Evolutionary conservation across 164 flowering plant species (phyloP).

Genomic region (Kalanchoe fedtschenkoi): DNA sequence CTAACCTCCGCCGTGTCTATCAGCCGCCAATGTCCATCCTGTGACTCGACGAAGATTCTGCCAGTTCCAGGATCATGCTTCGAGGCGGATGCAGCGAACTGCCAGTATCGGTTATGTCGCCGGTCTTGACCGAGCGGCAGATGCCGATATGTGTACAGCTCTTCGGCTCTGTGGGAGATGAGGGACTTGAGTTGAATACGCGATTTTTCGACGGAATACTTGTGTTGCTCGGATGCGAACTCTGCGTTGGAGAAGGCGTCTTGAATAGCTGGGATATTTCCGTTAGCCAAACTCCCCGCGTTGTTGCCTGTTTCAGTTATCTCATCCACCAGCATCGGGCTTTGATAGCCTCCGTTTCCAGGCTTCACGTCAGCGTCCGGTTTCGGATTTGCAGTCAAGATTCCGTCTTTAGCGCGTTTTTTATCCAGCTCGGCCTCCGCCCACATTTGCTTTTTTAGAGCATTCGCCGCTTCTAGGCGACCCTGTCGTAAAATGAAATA

Average conservation of each 20-base stretch:
- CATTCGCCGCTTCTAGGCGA: constrained; percentile 89
- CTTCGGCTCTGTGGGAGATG: constrained; percentile 81
- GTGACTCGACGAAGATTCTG: constrained; percentile 72
- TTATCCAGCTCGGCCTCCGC: constrained; percentile 86
- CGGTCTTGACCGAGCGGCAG: constrained; percentile 97
- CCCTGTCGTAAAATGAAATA: constrained; percentile 33
- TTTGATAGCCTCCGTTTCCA: constrained; percentile 38
- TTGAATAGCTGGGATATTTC: constrained; percentile 24
- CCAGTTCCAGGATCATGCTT: constrained; percentile 82
- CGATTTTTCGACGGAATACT: constrained; percentile 61
- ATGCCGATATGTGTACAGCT: constrained; percentile 73
- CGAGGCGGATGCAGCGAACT: constrained; percentile 70
- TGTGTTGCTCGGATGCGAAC: constrained; percentile 39
- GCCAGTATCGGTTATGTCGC: constrained; percentile 87
- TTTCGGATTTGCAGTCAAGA: constrained; percentile 27
- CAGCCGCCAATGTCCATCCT: constrained; percentile 74
- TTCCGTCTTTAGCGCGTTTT: constrained; percentile 71
- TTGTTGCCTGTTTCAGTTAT: constrained; percentile 30
- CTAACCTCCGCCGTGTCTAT: constrained; percentile 85
- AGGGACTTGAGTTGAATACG: constrained; percentile 71
- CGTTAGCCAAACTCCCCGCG: constrained; percentile 19
- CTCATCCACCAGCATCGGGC: constrained; percentile 36
- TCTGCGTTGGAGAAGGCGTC: constrained; percentile 36
- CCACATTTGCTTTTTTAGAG: constrained; percentile 95
- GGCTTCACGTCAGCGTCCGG: constrained; percentile 8